Percentiles rank a stretch among this genome's conserved stretches.
phyloP scores from a whole-genome alignment of 495 filamentous ascomycete species.

The Durotheca rogersii region DNA sequence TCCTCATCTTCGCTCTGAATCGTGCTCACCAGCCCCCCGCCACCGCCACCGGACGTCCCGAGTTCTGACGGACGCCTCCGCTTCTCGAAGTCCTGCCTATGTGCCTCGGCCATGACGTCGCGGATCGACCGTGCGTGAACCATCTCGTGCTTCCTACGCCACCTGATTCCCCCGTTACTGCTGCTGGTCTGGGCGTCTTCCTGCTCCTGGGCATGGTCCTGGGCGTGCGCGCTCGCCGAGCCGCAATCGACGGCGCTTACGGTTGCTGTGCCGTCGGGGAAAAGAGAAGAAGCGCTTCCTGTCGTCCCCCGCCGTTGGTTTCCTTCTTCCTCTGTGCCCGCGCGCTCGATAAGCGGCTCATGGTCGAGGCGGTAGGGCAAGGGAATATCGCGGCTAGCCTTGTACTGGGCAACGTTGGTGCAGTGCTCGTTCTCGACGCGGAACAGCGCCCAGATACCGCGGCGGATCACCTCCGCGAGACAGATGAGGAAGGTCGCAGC shows the following conservation, averaged over 20 bases:
- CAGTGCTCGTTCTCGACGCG: constrained; percentile 98
- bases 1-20: constrained; percentile 28
- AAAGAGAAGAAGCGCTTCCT: constrained; percentile 15
- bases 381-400: constrained; percentile 76
- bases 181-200: not conserved
- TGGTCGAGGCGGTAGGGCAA: constrained; percentile 68
- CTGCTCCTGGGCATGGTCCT: too few species aligned
- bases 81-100: constrained; percentile 86
- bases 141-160: constrained; percentile 32
- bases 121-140: constrained; percentile 53
- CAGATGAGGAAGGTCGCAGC: constrained; percentile 72
- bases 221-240: too few species aligned
- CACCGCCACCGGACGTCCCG: not conserved
- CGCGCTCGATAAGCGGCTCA: constrained; percentile 37
- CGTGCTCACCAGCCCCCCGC: constrained; percentile 14
- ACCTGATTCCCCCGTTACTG: too few species aligned
- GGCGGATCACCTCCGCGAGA: constrained; percentile 73
- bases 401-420: constrained; percentile 79
- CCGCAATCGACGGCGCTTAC: constrained; percentile 22
- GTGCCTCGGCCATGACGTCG: constrained; percentile 66
- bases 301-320: constrained; percentile 4
- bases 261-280: constrained; percentile 5
- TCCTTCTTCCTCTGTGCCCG: constrained; percentile 30
- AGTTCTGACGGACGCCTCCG: constrained; percentile 52
- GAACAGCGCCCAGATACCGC: constrained; percentile 88